Evolutionary conservation across 805 yeast species (phyloP), one percentile per base, ranked within the genome.

Genomic region (Pichia insulana): DNA sequence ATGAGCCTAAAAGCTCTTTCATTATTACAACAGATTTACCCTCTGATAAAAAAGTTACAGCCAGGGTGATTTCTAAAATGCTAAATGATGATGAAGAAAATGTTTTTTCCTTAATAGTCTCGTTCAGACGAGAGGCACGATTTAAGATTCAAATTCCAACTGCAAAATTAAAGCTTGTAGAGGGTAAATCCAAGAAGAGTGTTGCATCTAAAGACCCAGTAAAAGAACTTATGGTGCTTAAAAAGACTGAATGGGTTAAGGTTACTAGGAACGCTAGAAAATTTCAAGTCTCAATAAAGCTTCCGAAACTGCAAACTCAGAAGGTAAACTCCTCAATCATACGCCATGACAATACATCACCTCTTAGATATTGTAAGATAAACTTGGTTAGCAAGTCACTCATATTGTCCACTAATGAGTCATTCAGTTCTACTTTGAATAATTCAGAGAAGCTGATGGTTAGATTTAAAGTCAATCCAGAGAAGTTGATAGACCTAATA

Each of bases 21-120:
- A 55, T 73, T n/a, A 87, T 87, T 2, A 71, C 64, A 3, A 62
- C 88, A 18, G 72, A 77, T 6, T 62, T 78, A 12, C 96, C 96
- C 3, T 71, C 78, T 50, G 78, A 77, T 40, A 80, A 76, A 55
- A 76, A 75, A 49, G 65, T 92, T 19, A 76, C 74, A 7, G 85
- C 87, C 0, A 72, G 70, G 49, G 52, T 73, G 40, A 48, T 69
- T 5, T 48, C 45, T 22, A 52, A 50, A 28, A 40, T 44, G 2
- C 17, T 48, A 10, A 52, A 54, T 3, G 10, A 4, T 13, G 31
- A 20, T 0, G 18, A 20, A 28, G 32, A 37, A 3, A 80, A 80
- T 3, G 66, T 66, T 32, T 64, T 38, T 12, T 32, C 43, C 3
- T 41, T 86, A n/a, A 65, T 73, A 20, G 42, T 58, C 22, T 36